A percentile compares a stretch with the other conserved stretches of the same genome.
Conservation (phyloP, 192 early-diverging fungal genomes). For the Coemansia sp. region DNA sequence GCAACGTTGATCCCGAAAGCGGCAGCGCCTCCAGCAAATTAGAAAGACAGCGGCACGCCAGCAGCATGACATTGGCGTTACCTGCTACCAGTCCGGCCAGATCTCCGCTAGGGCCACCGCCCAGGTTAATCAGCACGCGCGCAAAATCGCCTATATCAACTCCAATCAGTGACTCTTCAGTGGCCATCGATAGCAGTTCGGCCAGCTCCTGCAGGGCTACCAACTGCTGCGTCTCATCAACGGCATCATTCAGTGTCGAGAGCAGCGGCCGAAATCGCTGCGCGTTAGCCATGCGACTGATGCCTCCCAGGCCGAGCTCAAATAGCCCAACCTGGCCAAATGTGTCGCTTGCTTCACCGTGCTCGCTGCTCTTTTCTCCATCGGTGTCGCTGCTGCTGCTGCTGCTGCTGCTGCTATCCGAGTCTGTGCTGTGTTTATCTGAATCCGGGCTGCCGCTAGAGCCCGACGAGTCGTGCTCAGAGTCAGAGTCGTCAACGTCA, state of each 20-base stretch:
- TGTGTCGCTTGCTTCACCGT: not conserved
- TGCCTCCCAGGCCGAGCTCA: constrained; percentile 15
- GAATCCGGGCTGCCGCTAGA: not conserved
- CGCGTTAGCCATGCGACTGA: constrained; percentile 20
- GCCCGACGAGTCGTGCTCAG: not conserved
- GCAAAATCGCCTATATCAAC: constrained; percentile 66
- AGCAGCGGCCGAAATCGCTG: constrained; percentile 58
- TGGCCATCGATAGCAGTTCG: constrained; percentile 71
- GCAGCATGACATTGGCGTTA: constrained; percentile 76
- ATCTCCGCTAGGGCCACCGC: constrained; percentile 52
- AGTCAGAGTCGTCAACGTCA: not conserved
- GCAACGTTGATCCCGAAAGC: constrained; percentile 56
- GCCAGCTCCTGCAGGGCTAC: constrained; percentile 83
- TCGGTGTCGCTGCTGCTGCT: not conserved
- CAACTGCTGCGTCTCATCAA: constrained; percentile 66
- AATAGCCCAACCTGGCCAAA: constrained; percentile 3
- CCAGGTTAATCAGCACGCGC: constrained; percentile 62
- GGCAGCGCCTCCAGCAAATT: constrained; percentile 91
- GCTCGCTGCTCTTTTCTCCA: not conserved
- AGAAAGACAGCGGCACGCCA: constrained; percentile 84
- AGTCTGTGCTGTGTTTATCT: not conserved
- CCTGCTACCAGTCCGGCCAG: constrained; percentile 8
- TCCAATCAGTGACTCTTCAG: constrained; percentile 62
- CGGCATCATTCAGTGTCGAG: constrained; percentile 52
- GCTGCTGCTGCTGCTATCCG: not conserved